Percentiles rank a stretch among this genome's conserved stretches.
These are phyloP conservation scores for Pseudomonodictys pantanalensis DNA, from an alignment of 495 filamentous ascomycete species.

Conservation along the genomic window DNA sequence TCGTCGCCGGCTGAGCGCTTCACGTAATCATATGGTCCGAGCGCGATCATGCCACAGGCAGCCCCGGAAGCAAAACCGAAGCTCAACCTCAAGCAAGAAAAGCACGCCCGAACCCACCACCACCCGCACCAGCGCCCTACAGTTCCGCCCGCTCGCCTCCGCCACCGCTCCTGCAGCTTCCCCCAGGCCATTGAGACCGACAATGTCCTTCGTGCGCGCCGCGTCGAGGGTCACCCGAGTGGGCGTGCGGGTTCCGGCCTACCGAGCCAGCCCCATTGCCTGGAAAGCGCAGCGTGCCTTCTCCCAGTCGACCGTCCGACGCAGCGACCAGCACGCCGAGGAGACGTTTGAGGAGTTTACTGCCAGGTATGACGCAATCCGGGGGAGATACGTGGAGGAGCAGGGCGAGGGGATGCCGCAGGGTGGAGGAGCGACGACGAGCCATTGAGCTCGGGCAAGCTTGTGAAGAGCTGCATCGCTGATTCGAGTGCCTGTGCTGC, in stretches of 20 bases:
- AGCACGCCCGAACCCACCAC: not conserved
- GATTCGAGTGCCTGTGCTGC: constrained; percentile 18
- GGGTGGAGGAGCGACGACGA: constrained; percentile 2
- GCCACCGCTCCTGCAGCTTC: constrained; percentile 13
- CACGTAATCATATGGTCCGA: too few species aligned
- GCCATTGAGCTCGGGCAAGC: constrained; percentile 20
- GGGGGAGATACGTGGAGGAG: not conserved
- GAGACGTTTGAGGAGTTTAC: constrained; percentile 99
- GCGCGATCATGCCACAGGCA: too few species aligned
- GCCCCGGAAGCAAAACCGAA: not conserved
- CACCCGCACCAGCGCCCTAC: not conserved
- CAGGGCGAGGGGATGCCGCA: not conserved
- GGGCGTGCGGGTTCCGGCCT: constrained; percentile 19
- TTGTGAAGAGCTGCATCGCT: constrained; percentile 27
- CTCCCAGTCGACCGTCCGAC: constrained; percentile 27
- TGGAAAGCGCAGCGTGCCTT: constrained; percentile 29
- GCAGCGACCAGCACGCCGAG: constrained; percentile 52
- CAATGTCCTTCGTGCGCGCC: constrained; percentile 34
- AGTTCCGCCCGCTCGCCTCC: constrained; percentile 1
- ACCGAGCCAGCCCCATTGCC: constrained; percentile 19
- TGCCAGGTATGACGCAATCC: constrained; percentile 69
- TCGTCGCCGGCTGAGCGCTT: too few species aligned
- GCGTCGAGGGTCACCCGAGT: constrained; percentile 21
- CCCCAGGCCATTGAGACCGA: not conserved
- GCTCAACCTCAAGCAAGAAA: not conserved